Evolutionary conservation across 345 rosid species (phyloP).

Genomic region (Eucalyptus victrix): DNA sequence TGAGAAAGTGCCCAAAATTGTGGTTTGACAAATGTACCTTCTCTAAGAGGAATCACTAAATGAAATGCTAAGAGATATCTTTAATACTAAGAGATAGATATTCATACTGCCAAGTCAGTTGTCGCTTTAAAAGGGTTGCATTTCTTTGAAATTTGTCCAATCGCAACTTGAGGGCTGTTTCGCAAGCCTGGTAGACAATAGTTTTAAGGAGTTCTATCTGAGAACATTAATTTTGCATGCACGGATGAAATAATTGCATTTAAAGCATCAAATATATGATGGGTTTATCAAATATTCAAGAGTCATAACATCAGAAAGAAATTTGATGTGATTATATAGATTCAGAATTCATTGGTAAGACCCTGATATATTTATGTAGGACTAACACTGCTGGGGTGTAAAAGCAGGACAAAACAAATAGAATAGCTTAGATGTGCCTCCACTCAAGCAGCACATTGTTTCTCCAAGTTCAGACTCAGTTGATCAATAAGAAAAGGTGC

Average conservation of each 20-base stretch:
- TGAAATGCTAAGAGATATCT: neutral
- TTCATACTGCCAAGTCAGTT: constrained; percentile 79
- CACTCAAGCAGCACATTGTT: neutral
- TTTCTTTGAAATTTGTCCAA: constrained; percentile 60
- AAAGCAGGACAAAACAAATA: neutral
- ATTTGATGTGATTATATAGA: neutral
- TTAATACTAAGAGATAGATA: neutral
- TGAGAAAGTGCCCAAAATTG: neutral
- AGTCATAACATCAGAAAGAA: neutral
- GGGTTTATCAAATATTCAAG: neutral
- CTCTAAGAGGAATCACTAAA: neutral
- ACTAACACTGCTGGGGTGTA: neutral
- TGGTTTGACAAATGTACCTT: neutral
- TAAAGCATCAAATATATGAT: neutral
- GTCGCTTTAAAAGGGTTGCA: constrained; percentile 40
- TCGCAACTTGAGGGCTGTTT: constrained; percentile 49
- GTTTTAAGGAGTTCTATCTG: neutral
- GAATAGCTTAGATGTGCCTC: neutral
- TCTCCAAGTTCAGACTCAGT: neutral
- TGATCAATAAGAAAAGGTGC: neutral
- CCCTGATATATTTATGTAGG: neutral
- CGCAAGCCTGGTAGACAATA: constrained; percentile 40
- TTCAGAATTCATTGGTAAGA: neutral
- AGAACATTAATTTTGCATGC: neutral
- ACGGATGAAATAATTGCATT: neutral